Evolutionary conservation across 352 stramenopile species (phyloP).

Genomic region (Phytopythium chamaehyphon): DNA sequence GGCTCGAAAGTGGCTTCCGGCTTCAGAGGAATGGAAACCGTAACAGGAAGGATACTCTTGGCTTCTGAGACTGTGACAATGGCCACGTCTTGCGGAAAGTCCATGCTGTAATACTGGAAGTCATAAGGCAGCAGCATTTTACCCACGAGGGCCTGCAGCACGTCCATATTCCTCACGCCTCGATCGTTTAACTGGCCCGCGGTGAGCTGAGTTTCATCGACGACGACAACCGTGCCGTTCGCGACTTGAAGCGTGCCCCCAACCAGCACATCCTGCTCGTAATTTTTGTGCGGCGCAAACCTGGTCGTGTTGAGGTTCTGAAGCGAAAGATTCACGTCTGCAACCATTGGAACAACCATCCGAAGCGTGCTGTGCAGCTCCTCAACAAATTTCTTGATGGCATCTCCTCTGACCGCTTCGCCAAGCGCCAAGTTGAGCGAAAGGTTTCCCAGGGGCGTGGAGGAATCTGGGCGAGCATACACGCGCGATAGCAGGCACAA

Average conservation of each 20-base stretch:
- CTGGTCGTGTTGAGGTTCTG: conserved; percentile 48
- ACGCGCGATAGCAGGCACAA: conserved; percentile 70
- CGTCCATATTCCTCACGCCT: conserved; percentile 69
- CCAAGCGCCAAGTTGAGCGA: conserved; percentile 60
- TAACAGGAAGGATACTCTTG: conserved; percentile 71
- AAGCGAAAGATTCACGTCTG: conserved; percentile 54
- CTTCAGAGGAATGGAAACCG: conserved; percentile 37
- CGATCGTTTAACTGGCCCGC: conserved; percentile 63
- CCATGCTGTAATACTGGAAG: conserved; percentile 83
- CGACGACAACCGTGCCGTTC: conserved; percentile 56
- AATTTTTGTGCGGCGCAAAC: conserved; percentile 77
- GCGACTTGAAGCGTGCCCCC: conserved; percentile 57
- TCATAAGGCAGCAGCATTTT: conserved; percentile 83
- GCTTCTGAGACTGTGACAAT: conserved; percentile 63
- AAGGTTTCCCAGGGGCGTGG: conserved; percentile 66
- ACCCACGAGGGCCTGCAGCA: conserved; percentile 62
- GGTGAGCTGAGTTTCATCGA: conserved; percentile 66
- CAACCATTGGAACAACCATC: conserved; percentile 51
- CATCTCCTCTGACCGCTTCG: conserved; percentile 11
- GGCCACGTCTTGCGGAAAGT: conserved; percentile 74
- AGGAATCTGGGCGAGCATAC: conserved; percentile 54
- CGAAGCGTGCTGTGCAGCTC: conserved; percentile 26
- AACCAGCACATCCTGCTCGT: conserved; percentile 55
- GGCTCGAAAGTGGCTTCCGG: not conserved
- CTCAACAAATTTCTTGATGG: conserved; percentile 16